Evolutionary conservation across 2,329 filamentous ascomycete genomes (phyloP).

Genomic region (Cytospora leucostoma): DNA sequence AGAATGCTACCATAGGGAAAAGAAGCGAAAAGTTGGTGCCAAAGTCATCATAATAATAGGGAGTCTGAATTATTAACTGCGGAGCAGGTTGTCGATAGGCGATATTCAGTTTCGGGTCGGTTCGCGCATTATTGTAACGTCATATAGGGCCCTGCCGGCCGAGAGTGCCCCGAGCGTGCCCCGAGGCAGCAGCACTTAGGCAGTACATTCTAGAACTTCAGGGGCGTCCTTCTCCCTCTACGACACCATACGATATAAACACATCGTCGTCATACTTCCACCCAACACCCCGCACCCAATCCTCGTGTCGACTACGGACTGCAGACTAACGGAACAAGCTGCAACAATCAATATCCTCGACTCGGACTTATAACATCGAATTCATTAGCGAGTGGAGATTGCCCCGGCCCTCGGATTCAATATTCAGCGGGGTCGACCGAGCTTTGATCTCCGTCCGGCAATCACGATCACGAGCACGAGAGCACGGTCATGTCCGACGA

Average conservation of each 20-base stretch:
- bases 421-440: conserved; percentile 10
- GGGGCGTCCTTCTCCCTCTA: neutral
- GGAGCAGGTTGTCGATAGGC: neutral
- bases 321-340: neutral
- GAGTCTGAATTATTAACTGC: neutral
- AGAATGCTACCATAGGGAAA: neutral
- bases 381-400: neutral
- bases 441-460: neutral
- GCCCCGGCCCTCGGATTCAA: neutral
- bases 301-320: neutral
- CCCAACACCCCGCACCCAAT: neutral
- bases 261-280: neutral
- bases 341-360: neutral
- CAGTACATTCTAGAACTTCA: no score
- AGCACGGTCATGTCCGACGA: conserved; percentile 29
- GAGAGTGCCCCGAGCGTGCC: no score
- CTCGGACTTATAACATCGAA: neutral
- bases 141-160: no score
- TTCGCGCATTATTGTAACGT: neutral
- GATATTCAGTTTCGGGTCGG: neutral
- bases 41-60: neutral
- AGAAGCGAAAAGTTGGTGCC: neutral
- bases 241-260: neutral
- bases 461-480: neutral
- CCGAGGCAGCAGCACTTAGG: no score